phyloP scores from a whole-genome alignment of 805 yeast genomes.

The Saturnispora bothae region DNA sequence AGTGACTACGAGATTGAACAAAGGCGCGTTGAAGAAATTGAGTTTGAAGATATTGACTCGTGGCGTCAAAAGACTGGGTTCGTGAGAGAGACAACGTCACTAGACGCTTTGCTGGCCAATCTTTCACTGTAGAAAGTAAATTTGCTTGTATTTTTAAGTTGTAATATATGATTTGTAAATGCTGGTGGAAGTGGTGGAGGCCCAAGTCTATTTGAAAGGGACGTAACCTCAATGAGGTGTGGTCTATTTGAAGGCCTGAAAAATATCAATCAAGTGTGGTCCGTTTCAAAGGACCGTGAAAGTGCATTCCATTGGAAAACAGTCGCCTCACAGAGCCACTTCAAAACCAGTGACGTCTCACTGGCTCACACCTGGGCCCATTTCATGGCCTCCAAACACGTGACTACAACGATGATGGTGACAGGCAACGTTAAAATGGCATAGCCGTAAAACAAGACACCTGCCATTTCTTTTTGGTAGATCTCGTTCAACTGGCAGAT shows the following conservation, averaged over 20 bases:
- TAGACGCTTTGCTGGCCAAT: slow-evolving; percentile 6
- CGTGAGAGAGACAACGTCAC: slow-evolving; percentile 9
- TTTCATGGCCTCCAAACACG: slow-evolving; percentile 45
- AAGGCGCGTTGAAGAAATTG: slow-evolving; percentile 9
- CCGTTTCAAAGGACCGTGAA: no score
- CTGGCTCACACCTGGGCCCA: slow-evolving; percentile 25
- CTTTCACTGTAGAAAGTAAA: slow-evolving; percentile 1
- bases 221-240: neutral
- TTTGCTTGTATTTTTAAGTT: no score
- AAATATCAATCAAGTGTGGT: no score
- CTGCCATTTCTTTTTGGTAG: slow-evolving; percentile 75
- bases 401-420: slow-evolving; percentile 60
- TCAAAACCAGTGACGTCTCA: no score
- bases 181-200: no score
- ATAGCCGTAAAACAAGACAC: slow-evolving; percentile 75
- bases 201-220: no score
- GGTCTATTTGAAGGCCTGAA: no score
- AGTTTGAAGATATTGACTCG: slow-evolving; percentile 8
- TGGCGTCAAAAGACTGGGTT: slow-evolving; percentile 19
- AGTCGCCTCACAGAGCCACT: no score
- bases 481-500: slow-evolving; percentile 68
- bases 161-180: no score
- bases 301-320: no score
- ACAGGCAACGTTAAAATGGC: slow-evolving; percentile 67
- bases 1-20: neutral